Base-by-base conservation (phyloP, 495 filamentous ascomycete species). In the Hapsidospora chrysogenum region DNA sequence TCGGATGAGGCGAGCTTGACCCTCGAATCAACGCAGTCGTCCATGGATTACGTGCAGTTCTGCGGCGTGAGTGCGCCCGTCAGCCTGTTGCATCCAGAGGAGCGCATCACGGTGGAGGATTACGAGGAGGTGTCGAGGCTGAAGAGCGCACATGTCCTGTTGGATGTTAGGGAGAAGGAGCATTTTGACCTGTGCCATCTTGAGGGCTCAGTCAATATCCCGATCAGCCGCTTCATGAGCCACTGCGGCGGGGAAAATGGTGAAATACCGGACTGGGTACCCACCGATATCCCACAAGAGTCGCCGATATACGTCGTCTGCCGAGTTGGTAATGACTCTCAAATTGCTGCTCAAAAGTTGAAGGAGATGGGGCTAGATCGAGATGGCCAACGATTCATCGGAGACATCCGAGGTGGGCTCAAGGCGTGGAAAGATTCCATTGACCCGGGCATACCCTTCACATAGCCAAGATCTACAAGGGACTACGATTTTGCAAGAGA, bases 251-350 rank as follows among this genome's bases (percentile, higher is more conserved):
- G 29, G 35, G 13, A 22, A 0, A 6, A 19, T 11, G 23, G 11
- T n/a, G 33, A 36, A 2, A n/a, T 36, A 10, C 58, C 57, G 3
- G 40, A 54, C n/a, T 72, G 65, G 63, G 35, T 74, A 5, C 63
- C 66, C 0, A 36, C 45, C 11, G 38, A 41, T 9, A 34, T 59
- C 1, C 42, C 54, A 0, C 17, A 39, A 3, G 49, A 64, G 35
- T 41, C 51, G 13, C 53, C 62, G 0, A 64, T 95, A 8, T 80
- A 82, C 47, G 73, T 92, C 2, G 64, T 97, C 0, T 97, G 89
- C 47, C 70, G 84, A 13, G 66, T 78, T 2, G 89, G 89, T 2
- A 83, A 94, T 43, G 89, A 97, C 49, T 92, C 83, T 1, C 89
- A 94, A 49, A 51, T 85, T 33, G 78, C 74, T 0, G 73, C 84